Conservation (phyloP, 768 basidiomycete genomes). For the Xerocomus brunneocitrinus region DNA sequence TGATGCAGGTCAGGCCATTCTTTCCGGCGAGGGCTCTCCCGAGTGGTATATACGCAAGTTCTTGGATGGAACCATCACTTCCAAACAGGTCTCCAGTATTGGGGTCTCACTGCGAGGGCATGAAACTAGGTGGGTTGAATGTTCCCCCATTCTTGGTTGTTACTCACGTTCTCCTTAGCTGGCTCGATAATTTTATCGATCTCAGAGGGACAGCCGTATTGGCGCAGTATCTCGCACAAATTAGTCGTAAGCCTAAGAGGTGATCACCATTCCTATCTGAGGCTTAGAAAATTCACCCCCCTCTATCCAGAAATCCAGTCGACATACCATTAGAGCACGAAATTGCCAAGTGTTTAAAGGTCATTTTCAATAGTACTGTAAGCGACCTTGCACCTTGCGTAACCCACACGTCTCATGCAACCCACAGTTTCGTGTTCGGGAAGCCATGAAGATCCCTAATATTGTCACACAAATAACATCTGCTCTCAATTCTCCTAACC, state of each 20-base stretch:
- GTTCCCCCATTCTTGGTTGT: background rate
- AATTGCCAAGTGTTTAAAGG: conserved; percentile 80
- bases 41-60: conserved; percentile 94
- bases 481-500: conserved; percentile 75
- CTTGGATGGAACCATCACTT: conserved; percentile 77
- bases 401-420: conserved; percentile 8
- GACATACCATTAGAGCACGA: conserved; percentile 82
- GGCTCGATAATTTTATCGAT: conserved; percentile 72
- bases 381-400: conserved; percentile 19
- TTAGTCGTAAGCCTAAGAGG: conserved; percentile 72
- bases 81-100: conserved; percentile 74
- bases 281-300: background rate
- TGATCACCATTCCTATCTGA: conserved; percentile 25
- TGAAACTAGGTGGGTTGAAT: conserved; percentile 60
- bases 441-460: conserved; percentile 67
- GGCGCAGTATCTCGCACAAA: conserved; percentile 68
- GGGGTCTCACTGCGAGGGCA: conserved; percentile 75
- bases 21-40: conserved; percentile 65
- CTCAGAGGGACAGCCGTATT: conserved; percentile 83
- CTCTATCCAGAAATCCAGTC: conserved; percentile 26
- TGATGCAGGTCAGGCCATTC: conserved; percentile 51
- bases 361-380: conserved; percentile 68
- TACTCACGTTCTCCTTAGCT: conserved; percentile 43
- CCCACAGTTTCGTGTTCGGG: conserved; percentile 56
- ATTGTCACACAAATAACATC: conserved; percentile 78